Conservation (phyloP, 2,329 filamentous ascomycete genomes). For the Aspergillus udagawae region DNA sequence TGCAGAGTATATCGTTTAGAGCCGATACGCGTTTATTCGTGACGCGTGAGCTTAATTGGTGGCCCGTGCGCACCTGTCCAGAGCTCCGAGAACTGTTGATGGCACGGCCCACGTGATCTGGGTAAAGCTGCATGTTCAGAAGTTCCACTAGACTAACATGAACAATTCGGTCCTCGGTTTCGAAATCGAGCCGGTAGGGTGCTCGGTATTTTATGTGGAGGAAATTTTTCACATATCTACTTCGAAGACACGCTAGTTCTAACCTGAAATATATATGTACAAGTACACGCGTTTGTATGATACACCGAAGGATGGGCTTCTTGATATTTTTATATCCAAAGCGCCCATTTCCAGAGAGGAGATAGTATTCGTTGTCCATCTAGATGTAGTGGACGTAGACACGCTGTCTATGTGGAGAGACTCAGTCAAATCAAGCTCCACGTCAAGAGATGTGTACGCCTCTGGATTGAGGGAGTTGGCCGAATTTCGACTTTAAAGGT, state of each 20-base stretch:
- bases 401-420: background rate
- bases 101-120: background rate
- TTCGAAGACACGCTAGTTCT: background rate
- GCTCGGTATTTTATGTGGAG: background rate
- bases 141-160: background rate
- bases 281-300: background rate
- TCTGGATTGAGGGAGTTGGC: background rate
- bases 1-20: slow-evolving; percentile 12
- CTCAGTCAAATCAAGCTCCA: background rate
- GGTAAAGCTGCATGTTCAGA: background rate
- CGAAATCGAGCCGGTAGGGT: background rate
- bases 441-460: background rate
- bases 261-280: background rate
- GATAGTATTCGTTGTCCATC: background rate
- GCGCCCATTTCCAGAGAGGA: slow-evolving; percentile 4
- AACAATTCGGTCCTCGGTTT: background rate
- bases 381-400: background rate
- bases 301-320: background rate
- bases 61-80: slow-evolving; percentile 27
- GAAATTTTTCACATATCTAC: background rate
- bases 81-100: background rate
- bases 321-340: background rate
- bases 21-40: slow-evolving; percentile 30
- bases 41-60: slow-evolving; percentile 37
- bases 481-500: background rate